A percentile compares a stretch with the other conserved stretches of the same genome.
Evolutionary conservation across 176 grass and related monocot genomes (phyloP).

Genomic region (Chrysopogon serrulatus): DNA sequence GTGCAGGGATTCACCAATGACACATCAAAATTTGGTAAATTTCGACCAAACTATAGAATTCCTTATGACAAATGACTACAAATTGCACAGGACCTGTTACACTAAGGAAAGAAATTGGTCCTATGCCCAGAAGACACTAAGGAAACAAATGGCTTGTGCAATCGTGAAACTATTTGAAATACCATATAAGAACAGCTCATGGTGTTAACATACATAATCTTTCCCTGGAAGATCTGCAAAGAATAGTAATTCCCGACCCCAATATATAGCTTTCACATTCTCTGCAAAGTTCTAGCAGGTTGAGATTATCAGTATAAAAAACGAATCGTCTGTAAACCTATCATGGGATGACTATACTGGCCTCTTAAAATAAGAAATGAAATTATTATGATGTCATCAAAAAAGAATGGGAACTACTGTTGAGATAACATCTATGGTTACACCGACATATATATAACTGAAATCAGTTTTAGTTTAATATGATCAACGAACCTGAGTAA

Average conservation of each 20-base stretch:
- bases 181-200: too few species aligned
- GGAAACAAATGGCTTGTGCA: too few species aligned
- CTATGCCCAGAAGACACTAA: too few species aligned
- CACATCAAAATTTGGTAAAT: background rate
- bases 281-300: background rate
- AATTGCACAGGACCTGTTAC: background rate
- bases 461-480: background rate
- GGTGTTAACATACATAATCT: too few species aligned
- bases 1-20: background rate
- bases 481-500: background rate
- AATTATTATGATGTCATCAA: background rate
- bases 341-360: background rate
- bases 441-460: background rate
- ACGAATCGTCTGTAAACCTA: background rate
- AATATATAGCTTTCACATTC: background rate
- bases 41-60: background rate
- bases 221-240: too few species aligned
- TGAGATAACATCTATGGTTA: background rate
- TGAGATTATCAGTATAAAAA: background rate
- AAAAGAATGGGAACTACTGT: background rate
- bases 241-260: too few species aligned
- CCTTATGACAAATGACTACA: background rate
- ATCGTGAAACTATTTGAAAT: too few species aligned
- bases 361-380: background rate
- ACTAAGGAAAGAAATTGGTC: too few species aligned